phyloP scores from a whole-genome alignment of 2,329 filamentous ascomycete species.

The Botryotinia convoluta region DNA sequence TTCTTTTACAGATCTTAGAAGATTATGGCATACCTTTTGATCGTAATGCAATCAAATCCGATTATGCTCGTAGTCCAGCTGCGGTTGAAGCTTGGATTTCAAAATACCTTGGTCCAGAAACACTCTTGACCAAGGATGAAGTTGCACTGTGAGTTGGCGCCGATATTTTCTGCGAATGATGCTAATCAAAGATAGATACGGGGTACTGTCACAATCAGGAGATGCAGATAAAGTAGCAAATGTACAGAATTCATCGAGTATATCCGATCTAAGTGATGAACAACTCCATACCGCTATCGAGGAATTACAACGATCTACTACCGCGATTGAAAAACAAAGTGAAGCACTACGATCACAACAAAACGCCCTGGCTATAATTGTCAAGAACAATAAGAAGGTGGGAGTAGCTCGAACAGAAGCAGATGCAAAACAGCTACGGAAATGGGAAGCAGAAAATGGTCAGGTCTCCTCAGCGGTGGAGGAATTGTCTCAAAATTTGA shows the following conservation, averaged over 20 bases:
- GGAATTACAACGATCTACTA: constrained; percentile 63
- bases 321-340: constrained; percentile 61
- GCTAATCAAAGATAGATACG: constrained; percentile 45
- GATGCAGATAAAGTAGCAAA: constrained; percentile 47
- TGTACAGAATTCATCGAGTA: constrained; percentile 46
- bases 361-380: constrained; percentile 54
- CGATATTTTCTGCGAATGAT: not conserved
- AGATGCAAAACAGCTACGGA: constrained; percentile 44
- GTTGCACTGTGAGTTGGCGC: constrained; percentile 47
- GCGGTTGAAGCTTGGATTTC: constrained; percentile 45
- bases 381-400: constrained; percentile 44
- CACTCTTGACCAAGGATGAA: constrained; percentile 54
- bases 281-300: constrained; percentile 61
- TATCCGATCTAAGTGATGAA: constrained; percentile 54
- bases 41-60: constrained; percentile 32
- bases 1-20: constrained; percentile 31
- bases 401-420: constrained; percentile 40
- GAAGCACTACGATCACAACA: constrained; percentile 60
- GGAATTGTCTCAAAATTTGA: constrained; percentile 48
- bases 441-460: constrained; percentile 43
- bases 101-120: constrained; percentile 49
- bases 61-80: constrained; percentile 29
- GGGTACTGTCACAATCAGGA: constrained; percentile 48
- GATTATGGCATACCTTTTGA: constrained; percentile 37
- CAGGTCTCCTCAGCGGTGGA: constrained; percentile 47